Conservation (phyloP, 192 early-diverging fungal species). For the Gryganskiella cystojenkinii region DNA sequence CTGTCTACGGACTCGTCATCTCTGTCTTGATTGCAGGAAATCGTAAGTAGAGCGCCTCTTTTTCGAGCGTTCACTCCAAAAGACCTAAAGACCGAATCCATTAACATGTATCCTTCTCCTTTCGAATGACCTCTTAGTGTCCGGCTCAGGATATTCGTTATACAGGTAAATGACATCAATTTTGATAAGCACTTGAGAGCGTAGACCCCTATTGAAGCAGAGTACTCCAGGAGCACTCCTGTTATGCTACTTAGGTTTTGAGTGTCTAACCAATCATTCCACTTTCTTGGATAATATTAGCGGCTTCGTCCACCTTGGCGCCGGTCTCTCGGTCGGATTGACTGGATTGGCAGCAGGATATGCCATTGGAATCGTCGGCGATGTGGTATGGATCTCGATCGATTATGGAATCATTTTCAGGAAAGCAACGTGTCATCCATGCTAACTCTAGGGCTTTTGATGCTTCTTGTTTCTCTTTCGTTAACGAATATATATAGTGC, state of each 20-base stretch:
- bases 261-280: constrained; percentile 10
- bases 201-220: neutral
- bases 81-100: neutral
- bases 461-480: neutral
- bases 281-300: constrained; percentile 57
- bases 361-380: constrained; percentile 97
- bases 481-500: too few relatives aligned
- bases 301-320: constrained; percentile 92
- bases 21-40: constrained; percentile 89
- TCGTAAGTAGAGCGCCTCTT: constrained; percentile 60
- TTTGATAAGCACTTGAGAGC: neutral
- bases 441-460: neutral
- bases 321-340: constrained; percentile 93
- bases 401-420: neutral
- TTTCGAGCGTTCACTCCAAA: too few relatives aligned
- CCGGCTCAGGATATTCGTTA: constrained; percentile 45
- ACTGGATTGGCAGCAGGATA: constrained; percentile 95
- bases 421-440: too few relatives aligned
- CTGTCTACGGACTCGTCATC: constrained; percentile 97
- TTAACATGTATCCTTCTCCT: neutral
- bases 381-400: constrained; percentile 73
- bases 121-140: constrained; percentile 8
- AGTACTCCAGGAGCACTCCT: neutral
- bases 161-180: constrained; percentile 51
- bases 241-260: neutral